A percentile compares a stretch with the other conserved stretches of the same genome.
phyloP scores from a whole-genome alignment of 2,329 filamentous ascomycete species.

The Botrytis squamosa region DNA sequence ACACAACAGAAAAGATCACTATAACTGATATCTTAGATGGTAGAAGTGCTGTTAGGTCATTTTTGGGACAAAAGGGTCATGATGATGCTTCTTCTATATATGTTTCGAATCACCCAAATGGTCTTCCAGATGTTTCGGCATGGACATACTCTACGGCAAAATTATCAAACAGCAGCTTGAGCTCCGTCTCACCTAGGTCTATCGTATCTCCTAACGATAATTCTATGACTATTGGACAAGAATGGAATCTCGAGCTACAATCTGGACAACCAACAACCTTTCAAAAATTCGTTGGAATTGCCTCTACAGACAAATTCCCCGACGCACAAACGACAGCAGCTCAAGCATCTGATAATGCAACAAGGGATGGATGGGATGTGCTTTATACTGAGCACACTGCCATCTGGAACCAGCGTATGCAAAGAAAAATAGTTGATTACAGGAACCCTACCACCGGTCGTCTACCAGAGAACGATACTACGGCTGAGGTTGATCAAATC shows the following conservation, averaged over 20 bases:
- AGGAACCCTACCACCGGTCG: constrained; percentile 50
- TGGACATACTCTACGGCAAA: constrained; percentile 52
- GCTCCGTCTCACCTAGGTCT: constrained; percentile 36
- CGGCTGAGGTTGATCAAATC: constrained; percentile 43
- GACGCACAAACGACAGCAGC: constrained; percentile 49
- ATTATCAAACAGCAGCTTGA: constrained; percentile 34
- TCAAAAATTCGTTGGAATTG: constrained; percentile 61
- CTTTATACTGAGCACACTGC: constrained; percentile 20
- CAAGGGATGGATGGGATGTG: constrained; percentile 21
- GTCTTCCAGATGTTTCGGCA: constrained; percentile 57
- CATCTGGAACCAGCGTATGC: constrained; percentile 38
- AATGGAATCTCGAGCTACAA: constrained; percentile 49
- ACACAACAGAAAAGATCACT: constrained; percentile 42
- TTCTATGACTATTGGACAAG: constrained; percentile 60
- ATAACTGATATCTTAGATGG: constrained; percentile 64
- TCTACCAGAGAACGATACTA: constrained; percentile 39
- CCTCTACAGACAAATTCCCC: constrained; percentile 60
- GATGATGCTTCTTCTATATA: constrained; percentile 51
- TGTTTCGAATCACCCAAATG: constrained; percentile 58
- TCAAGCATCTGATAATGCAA: constrained; percentile 42
- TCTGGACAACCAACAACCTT: constrained; percentile 53
- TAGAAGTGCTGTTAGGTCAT: constrained; percentile 58
- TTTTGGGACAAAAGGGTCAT: constrained; percentile 51
- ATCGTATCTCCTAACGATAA: constrained; percentile 46
- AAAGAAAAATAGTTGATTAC: constrained; percentile 47